Evolutionary conservation across 148 eudicot genomes (phyloP).

Genomic region (Nepenthes gracilis): DNA sequence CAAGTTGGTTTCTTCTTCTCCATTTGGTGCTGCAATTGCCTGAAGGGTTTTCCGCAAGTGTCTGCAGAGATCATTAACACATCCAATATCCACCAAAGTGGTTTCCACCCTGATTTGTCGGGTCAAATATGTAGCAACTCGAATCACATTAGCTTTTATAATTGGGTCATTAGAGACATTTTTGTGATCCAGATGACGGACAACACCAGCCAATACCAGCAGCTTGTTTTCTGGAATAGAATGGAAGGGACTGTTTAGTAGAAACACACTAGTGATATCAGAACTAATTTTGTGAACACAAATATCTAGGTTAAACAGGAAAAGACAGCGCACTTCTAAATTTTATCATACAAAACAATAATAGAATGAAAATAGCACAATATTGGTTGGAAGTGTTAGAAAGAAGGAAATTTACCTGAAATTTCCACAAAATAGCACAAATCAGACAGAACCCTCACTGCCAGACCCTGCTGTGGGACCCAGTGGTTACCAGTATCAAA

Average conservation of each 20-base stretch:
- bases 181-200: constrained; percentile 96
- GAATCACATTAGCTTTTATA: constrained; percentile 60
- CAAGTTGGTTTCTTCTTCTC: constrained; percentile 50
- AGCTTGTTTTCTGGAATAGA: constrained; percentile 50
- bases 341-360: not conserved
- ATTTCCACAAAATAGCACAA: constrained; percentile 60
- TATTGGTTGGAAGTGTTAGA: not conserved
- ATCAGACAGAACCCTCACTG: constrained; percentile 63
- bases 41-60: constrained; percentile 88
- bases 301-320: too few species aligned
- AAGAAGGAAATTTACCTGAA: constrained; percentile 36
- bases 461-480: constrained; percentile 69
- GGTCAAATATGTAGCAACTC: constrained; percentile 66
- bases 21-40: constrained; percentile 48
- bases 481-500: constrained; percentile 63
- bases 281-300: too few species aligned
- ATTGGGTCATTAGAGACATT: constrained; percentile 68
- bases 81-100: constrained; percentile 61
- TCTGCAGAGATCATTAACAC: constrained; percentile 65
- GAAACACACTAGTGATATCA: not conserved
- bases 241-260: not conserved
- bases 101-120: constrained; percentile 61
- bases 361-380: not conserved
- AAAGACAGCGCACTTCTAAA: not conserved
- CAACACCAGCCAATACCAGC: constrained; percentile 50